Evolutionary conservation across 2,329 filamentous ascomycete genomes (phyloP).

Genomic region (Penicillium olsonii): DNA sequence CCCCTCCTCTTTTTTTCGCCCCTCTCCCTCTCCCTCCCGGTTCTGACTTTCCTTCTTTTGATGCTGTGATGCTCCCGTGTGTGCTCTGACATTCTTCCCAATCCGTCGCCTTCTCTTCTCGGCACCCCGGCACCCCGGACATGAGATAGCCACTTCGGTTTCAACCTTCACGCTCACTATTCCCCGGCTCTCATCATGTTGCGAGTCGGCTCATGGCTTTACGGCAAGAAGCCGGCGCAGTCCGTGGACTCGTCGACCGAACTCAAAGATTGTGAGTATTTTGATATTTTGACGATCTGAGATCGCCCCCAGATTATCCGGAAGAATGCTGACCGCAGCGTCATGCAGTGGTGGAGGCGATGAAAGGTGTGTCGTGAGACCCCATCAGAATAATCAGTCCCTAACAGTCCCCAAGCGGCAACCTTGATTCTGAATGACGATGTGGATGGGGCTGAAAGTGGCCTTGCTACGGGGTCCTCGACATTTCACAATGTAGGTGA

Average conservation of each 20-base stretch:
- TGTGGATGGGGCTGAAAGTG: slow-evolving; percentile 76
- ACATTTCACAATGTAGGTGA: slow-evolving; percentile 74
- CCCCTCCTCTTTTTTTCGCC: slow-evolving; percentile 7
- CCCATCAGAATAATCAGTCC: neutral
- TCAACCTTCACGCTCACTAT: neutral
- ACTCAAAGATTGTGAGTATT: slow-evolving; percentile 48
- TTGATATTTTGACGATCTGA: slow-evolving; percentile 21
- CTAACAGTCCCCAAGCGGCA: slow-evolving; percentile 52
- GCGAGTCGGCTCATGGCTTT: slow-evolving; percentile 48
- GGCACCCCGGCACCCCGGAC: slow-evolving; percentile 7
- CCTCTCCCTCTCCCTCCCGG: slow-evolving; percentile 2
- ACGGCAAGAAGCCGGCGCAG: slow-evolving; percentile 48
- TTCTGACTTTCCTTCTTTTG: slow-evolving; percentile 1
- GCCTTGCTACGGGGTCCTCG: slow-evolving; percentile 70
- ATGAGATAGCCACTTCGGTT: neutral
- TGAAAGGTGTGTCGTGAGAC: slow-evolving; percentile 40
- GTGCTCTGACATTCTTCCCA: slow-evolving; percentile 28
- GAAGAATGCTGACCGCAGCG: slow-evolving; percentile 21
- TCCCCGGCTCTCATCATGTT: slow-evolving; percentile 33
- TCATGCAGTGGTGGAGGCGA: slow-evolving; percentile 41
- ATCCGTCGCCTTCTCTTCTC: slow-evolving; percentile 21
- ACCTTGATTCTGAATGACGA: slow-evolving; percentile 85
- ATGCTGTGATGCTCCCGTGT: slow-evolving; percentile 22
- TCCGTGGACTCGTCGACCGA: slow-evolving; percentile 61
- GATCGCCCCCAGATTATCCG: neutral